A percentile compares a stretch with the other conserved stretches of the same genome.
Evolutionary conservation across 1,139 yeast species (phyloP).

Genomic region (Protomyces inundatus): DNA sequence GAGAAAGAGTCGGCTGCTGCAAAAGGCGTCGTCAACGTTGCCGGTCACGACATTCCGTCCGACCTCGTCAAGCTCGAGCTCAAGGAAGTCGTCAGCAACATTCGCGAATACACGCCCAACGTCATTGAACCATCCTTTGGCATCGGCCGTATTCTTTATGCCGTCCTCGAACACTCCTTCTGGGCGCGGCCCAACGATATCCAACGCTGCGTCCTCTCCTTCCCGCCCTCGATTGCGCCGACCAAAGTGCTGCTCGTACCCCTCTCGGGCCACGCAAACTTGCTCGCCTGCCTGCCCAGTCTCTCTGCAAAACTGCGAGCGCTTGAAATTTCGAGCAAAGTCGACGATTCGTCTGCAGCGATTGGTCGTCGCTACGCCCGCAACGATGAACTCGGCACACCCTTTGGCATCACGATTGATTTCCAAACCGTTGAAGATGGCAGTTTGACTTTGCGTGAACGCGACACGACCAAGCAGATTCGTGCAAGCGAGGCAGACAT

Average conservation of each 20-base stretch:
- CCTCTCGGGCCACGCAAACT: constrained; percentile 74
- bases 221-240: constrained; percentile 96
- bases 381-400: constrained; percentile 98
- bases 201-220: constrained; percentile 85
- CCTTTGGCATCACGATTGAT: constrained; percentile 97
- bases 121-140: constrained; percentile 99
- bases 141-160: constrained; percentile 93
- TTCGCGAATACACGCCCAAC: constrained; percentile 93
- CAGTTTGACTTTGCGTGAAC: constrained; percentile 83
- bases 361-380: constrained; percentile 98
- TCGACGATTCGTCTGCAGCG: constrained; percentile 95
- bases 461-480: constrained; percentile 95
- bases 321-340: constrained; percentile 86
- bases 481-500: constrained; percentile 83
- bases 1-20: constrained; percentile 69
- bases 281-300: constrained; percentile 63
- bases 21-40: constrained; percentile 57
- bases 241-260: constrained; percentile 96
- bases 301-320: constrained; percentile 61
- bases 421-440: constrained; percentile 87
- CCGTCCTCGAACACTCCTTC: constrained; percentile 88
- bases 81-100: constrained; percentile 50
- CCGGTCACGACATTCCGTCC: constrained; percentile 57
- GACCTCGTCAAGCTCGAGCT: constrained; percentile 49
- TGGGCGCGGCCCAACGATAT: constrained; percentile 92